Evolutionary conservation across 352 stramenopile species (phyloP), one percentile per base, ranked within the genome.

Genomic region (Pythium chondricola): DNA sequence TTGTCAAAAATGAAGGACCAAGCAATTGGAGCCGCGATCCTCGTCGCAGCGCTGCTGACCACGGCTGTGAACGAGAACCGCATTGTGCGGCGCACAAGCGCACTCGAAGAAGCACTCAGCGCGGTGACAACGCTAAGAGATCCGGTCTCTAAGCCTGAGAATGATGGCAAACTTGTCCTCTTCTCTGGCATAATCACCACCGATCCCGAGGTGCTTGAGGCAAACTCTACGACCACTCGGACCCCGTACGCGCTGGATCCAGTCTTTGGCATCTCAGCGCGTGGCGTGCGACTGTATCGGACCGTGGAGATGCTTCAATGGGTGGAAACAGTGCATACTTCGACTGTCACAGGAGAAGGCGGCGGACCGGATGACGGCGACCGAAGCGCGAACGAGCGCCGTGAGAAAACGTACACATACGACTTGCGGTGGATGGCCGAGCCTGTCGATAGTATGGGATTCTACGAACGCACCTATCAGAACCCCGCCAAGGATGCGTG

Each of bases 301-400:
- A 60, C 60, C 6, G 80, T 91, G 40, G 77, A 91, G 56, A 91
- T 89, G 80, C 50, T 88, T 39, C 80, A 91, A 52, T 91, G 80
- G 80, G 74, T 89, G 25, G 80, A 91, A 42, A 87, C 73, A 18
- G 74, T 65, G 11, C 75, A 90, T 61, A 74, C 63, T 10, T 75
- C 65, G 29, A 80, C 59, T 25, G 5, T 48, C 22, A 31, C 55
- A 3, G 38, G 36, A 8, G 13, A 20, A 22, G 69, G 56, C 29
- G 75, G 55, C 30, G 62, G 54, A 4, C 63, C 74, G 25, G 69
- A 77, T 32, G 69, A 84, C 8, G 26, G 26, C 22, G 70, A 80
- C 37, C 57, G 52, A 2, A 61, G 64, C 4, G 56, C 67, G 13
- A 69, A 76, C n/a, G 63, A 79, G 11, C 64, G 83, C 7, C 67